A percentile compares a stretch with the other conserved stretches of the same genome.
These are phyloP conservation scores for Phytopythium aichiense DNA, from an alignment of 352 stramenopile genomes.

Conservation along the genomic window DNA sequence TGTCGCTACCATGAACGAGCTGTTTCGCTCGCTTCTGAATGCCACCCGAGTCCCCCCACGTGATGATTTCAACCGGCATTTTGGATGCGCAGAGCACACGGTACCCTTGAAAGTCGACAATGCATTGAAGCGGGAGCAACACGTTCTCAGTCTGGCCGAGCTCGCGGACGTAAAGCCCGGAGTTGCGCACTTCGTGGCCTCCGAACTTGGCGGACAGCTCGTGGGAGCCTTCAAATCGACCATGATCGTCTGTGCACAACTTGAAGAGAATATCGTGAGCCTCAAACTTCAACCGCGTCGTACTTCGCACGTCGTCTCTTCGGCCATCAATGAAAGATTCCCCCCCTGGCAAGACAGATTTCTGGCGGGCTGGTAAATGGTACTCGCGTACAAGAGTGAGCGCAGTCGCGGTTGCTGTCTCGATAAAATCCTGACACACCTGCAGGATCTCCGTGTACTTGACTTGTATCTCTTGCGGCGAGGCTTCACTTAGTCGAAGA, in stretches of 20 bases:
- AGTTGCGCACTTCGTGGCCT: slow-evolving; percentile 79
- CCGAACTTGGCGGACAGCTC: slow-evolving; percentile 85
- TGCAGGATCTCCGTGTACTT: slow-evolving; percentile 87
- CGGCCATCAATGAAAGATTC: slow-evolving; percentile 65
- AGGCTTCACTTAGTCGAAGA: slow-evolving; percentile 31
- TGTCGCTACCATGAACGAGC: slow-evolving; percentile 82
- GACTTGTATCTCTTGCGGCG: slow-evolving; percentile 37
- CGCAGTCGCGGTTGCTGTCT: slow-evolving; percentile 61
- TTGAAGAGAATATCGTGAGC: slow-evolving; percentile 89
- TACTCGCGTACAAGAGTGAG: slow-evolving; percentile 80
- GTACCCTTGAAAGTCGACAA: slow-evolving; percentile 87
- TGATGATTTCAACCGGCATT: slow-evolving; percentile 70
- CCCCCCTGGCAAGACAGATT: slow-evolving; percentile 66
- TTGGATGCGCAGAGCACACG: slow-evolving; percentile 84
- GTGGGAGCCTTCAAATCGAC: slow-evolving; percentile 87
- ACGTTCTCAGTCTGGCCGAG: slow-evolving; percentile 34
- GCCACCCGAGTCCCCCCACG: slow-evolving; percentile 55
- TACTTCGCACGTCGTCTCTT: slow-evolving; percentile 53
- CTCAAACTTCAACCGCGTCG: slow-evolving; percentile 70
- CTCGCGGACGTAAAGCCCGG: slow-evolving; percentile 64
- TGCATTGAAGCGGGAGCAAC: slow-evolving; percentile 69
- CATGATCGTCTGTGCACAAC: slow-evolving; percentile 88
- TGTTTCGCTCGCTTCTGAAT: slow-evolving; percentile 70
- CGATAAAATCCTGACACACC: slow-evolving; percentile 88
- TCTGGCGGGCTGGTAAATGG: slow-evolving; percentile 63